These are phyloP conservation scores for Gnomoniopsis sp. DNA, from an alignment of 2,329 filamentous ascomycete genomes.

Conservation along the genomic window DNA sequence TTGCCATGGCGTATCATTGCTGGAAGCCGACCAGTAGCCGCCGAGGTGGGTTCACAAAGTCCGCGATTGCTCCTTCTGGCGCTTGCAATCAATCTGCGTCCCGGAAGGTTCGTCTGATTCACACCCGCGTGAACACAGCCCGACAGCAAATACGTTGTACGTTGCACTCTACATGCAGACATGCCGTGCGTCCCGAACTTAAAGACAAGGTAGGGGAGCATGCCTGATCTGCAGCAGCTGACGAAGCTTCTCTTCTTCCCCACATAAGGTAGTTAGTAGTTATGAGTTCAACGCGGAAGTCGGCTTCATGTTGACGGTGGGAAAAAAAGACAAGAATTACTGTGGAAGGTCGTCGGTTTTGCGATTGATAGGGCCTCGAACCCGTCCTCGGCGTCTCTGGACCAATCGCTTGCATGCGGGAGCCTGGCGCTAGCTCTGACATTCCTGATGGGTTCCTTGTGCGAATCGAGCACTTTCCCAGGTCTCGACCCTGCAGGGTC, in stretches of 20 bases:
- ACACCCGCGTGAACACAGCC: slow-evolving; percentile 8
- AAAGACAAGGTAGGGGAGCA: no score
- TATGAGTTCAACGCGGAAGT: no score
- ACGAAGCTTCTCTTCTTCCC: no score
- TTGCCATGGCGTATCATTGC: neutral
- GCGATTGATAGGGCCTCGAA: slow-evolving; percentile 13
- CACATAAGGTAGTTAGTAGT: no score
- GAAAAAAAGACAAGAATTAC: no score
- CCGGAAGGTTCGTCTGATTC: neutral
- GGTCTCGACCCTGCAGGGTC: no score
- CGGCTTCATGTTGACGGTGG: no score
- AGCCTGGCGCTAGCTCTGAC: neutral
- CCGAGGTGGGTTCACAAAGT: slow-evolving; percentile 10
- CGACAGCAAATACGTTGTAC: no score
- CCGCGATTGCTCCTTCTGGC: slow-evolving; percentile 12
- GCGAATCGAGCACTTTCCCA: no score
- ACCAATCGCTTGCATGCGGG: slow-evolving; percentile 6
- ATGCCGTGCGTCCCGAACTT: neutral
- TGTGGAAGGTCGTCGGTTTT: slow-evolving; percentile 2
- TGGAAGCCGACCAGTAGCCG: slow-evolving; percentile 8
- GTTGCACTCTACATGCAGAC: neutral
- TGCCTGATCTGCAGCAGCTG: no score
- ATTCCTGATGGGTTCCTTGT: neutral
- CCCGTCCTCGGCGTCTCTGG: neutral
- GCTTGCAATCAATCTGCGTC: slow-evolving; percentile 1